Conservation (phyloP, 2,329 filamentous ascomycete genomes). For the Ilyonectria robusta region DNA sequence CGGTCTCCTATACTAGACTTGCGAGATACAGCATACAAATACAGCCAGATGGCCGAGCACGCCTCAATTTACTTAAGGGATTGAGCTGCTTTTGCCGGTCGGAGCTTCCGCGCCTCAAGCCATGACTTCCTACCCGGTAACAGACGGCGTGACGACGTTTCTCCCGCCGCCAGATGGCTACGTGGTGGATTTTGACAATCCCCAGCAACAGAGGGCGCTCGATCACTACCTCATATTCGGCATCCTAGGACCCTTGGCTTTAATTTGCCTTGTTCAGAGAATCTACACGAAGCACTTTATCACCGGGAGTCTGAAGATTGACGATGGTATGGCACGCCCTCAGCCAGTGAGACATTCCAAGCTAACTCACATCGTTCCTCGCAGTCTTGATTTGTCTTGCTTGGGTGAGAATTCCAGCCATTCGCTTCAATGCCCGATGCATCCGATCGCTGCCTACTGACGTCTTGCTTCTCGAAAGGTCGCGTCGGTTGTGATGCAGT, state of each 20-base stretch:
- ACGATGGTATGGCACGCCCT: too few species aligned
- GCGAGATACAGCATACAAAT: background rate
- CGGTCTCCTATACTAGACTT: background rate
- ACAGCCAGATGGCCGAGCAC: background rate
- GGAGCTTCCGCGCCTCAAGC: background rate
- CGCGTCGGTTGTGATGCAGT: too few species aligned
- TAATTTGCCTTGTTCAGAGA: slow-evolving; percentile 41
- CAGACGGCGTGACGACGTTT: slow-evolving; percentile 43
- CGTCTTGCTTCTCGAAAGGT: too few species aligned
- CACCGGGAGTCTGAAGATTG: too few species aligned
- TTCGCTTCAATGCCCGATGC: too few species aligned
- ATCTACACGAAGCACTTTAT: slow-evolving; percentile 47
- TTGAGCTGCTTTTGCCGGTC: background rate
- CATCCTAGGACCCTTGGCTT: slow-evolving; percentile 36
- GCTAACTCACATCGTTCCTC: too few species aligned
- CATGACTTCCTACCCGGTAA: slow-evolving; percentile 35
- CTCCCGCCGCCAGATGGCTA: slow-evolving; percentile 48
- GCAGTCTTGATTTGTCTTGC: too few species aligned
- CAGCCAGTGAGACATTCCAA: too few species aligned
- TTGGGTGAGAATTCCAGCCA: too few species aligned
- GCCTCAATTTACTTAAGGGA: background rate
- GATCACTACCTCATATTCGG: slow-evolving; percentile 47
- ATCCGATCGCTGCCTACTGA: too few species aligned
- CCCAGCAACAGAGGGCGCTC: slow-evolving; percentile 39
- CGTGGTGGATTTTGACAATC: slow-evolving; percentile 50